Evolutionary conservation across 805 yeast species (phyloP).

Genomic region (Myxozyma vanderwaltii): DNA sequence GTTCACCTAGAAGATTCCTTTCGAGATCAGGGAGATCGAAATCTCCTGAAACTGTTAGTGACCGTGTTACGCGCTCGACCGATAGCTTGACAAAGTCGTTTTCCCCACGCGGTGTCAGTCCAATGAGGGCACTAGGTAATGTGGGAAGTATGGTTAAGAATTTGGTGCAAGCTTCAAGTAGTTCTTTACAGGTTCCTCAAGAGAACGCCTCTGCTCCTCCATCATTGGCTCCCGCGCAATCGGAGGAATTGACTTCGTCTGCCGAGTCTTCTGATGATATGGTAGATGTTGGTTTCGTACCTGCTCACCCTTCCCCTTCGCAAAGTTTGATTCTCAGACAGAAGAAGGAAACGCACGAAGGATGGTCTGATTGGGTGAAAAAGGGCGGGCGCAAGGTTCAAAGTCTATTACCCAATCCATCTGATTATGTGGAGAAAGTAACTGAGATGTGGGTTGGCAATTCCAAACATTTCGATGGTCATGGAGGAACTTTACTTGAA

Average conservation of each 20-base stretch:
- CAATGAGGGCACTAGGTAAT: neutral
- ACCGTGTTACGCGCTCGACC: neutral
- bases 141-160: neutral
- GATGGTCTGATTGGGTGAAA: conserved; percentile 36
- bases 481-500: conserved; percentile 39
- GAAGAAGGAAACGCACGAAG: conserved; percentile 15
- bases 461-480: conserved; percentile 60
- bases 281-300: conserved; percentile 18
- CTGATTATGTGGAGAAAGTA: conserved; percentile 40
- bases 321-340: neutral
- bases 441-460: conserved; percentile 59
- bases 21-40: neutral
- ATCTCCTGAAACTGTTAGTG: neutral
- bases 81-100: neutral
- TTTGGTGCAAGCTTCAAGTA: neutral
- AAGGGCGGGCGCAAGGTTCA: conserved; percentile 32
- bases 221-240: neutral
- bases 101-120: neutral
- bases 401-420: conserved; percentile 20
- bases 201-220: neutral
- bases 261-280: conserved; percentile 23
- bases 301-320: conserved; percentile 10
- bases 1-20: conserved; percentile 4
- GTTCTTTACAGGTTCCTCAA: neutral
- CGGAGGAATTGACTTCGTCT: neutral